Evolutionary conservation across 2,329 filamentous ascomycete species (phyloP).

Genomic region (Pseudocercospora crystallina): DNA sequence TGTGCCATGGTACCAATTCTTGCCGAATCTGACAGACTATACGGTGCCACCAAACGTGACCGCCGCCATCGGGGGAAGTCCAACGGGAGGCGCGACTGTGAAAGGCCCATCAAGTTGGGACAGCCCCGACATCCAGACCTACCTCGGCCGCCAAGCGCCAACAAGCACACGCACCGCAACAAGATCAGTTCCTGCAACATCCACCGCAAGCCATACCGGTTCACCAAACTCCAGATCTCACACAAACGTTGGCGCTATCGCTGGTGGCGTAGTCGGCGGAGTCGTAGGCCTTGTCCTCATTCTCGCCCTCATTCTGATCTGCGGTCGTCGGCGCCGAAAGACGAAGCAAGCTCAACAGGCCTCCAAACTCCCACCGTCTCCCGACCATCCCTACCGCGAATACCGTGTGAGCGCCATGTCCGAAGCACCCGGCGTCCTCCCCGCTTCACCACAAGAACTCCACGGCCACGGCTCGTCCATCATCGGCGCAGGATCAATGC

Average conservation of each 20-base stretch:
- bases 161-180: slow-evolving; percentile 53
- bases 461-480: too few relatives aligned
- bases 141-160: slow-evolving; percentile 54
- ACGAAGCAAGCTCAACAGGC: too few relatives aligned
- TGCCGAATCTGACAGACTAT: slow-evolving; percentile 50
- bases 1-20: slow-evolving; percentile 50
- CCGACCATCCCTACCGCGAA: too few relatives aligned
- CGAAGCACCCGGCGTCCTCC: too few relatives aligned
- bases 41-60: slow-evolving; percentile 50
- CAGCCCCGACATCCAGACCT: slow-evolving; percentile 52
- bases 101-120: slow-evolving; percentile 53
- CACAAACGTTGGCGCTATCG: slow-evolving; percentile 38
- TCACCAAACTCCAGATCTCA: slow-evolving; percentile 9
- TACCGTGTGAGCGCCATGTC: too few relatives aligned
- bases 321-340: slow-evolving; percentile 30
- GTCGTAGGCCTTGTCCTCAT: slow-evolving; percentile 33
- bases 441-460: too few relatives aligned
- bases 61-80: slow-evolving; percentile 51
- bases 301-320: slow-evolving; percentile 35
- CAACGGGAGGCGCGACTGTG: slow-evolving; percentile 55
- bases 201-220: slow-evolving; percentile 16
- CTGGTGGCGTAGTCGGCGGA: slow-evolving; percentile 43
- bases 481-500: too few relatives aligned
- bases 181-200: slow-evolving; percentile 39
- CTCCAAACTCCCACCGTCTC: too few relatives aligned